A percentile compares a stretch with the other conserved stretches of the same genome.
Conservation (phyloP, 441 rosid species). For the Pelargonium australe region DNA sequence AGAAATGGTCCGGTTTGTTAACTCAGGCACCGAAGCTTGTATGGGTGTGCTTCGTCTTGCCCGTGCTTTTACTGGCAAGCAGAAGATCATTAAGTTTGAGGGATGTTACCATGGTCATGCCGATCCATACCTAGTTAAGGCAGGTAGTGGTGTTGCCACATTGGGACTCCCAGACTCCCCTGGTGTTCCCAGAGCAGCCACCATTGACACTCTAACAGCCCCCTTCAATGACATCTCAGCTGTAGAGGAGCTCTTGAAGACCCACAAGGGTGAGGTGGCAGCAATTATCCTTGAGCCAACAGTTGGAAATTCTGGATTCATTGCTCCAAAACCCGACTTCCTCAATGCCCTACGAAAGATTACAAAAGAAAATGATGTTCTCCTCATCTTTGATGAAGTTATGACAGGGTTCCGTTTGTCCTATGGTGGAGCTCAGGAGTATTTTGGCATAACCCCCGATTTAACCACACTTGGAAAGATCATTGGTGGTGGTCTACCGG, state of each 20-base stretch:
- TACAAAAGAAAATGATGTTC: slow-evolving; percentile 53
- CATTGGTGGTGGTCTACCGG: slow-evolving; percentile 93
- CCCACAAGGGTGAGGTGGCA: slow-evolving; percentile 63
- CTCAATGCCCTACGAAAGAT: slow-evolving; percentile 50
- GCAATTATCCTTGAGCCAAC: slow-evolving; percentile 83
- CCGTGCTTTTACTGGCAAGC: slow-evolving; percentile 64
- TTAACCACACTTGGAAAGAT: slow-evolving; percentile 81
- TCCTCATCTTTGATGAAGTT: slow-evolving; percentile 84
- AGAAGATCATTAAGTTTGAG: slow-evolving; percentile 75
- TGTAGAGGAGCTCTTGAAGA: slow-evolving; percentile 47
- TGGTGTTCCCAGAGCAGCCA: slow-evolving; percentile 79
- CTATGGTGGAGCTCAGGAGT: slow-evolving; percentile 92
- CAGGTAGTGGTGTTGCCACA: slow-evolving; percentile 95
- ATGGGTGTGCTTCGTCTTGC: slow-evolving; percentile 93
- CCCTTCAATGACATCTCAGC: slow-evolving; percentile 61
- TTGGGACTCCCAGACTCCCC: slow-evolving; percentile 85
- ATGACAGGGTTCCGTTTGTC: slow-evolving; percentile 90
- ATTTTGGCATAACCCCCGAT: slow-evolving; percentile 72
- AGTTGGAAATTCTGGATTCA: slow-evolving; percentile 83
- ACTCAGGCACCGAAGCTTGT: slow-evolving; percentile 94
- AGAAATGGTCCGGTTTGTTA: slow-evolving; percentile 90
- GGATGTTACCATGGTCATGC: slow-evolving; percentile 98
- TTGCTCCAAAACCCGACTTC: slow-evolving; percentile 63
- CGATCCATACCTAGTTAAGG: slow-evolving; percentile 84
- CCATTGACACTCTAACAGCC: slow-evolving; percentile 67